These are phyloP conservation scores for Perkinsus olseni DNA, from an alignment of 169 alveolate genomes.

Conservation along the genomic window DNA sequence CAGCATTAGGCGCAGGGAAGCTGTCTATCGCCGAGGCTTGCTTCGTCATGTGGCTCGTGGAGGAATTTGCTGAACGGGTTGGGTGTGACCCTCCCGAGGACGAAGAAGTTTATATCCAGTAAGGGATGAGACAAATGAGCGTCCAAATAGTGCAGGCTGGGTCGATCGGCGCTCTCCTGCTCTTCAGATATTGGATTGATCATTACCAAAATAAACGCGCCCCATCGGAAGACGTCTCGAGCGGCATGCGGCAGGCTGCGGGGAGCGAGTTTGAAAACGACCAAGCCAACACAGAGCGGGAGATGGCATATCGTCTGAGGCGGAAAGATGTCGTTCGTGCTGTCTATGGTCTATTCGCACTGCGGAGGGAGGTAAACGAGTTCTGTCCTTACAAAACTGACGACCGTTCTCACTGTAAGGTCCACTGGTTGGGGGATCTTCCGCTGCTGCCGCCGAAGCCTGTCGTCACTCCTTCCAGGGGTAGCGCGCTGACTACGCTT, in stretches of 20 bases:
- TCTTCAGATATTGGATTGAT: not conserved
- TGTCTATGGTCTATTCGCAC: not conserved
- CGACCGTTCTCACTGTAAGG: not conserved
- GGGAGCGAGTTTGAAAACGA: not conserved
- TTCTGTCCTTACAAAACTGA: not conserved
- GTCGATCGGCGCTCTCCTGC: too few relatives aligned
- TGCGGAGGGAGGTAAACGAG: not conserved
- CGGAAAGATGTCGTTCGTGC: not conserved
- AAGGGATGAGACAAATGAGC: not conserved
- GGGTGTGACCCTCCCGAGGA: not conserved
- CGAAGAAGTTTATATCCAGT: not conserved
- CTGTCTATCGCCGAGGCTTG: not conserved
- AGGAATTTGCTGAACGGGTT: not conserved
- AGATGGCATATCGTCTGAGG: not conserved
- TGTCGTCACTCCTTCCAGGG: not conserved
- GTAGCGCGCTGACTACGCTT: too few relatives aligned
- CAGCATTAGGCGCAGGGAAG: too few relatives aligned
- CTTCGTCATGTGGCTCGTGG: not conserved
- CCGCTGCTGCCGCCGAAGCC: too few relatives aligned
- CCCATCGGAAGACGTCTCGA: not conserved
- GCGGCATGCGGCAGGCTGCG: not conserved
- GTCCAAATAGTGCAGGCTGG: not conserved
- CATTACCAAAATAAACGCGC: not conserved
- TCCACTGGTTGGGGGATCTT: not conserved
- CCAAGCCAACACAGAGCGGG: not conserved